Percentiles rank a stretch among this genome's conserved stretches.
Evolutionary conservation across 176 grass and related monocot species (phyloP).

Genomic region (Triticum monococcum): DNA sequence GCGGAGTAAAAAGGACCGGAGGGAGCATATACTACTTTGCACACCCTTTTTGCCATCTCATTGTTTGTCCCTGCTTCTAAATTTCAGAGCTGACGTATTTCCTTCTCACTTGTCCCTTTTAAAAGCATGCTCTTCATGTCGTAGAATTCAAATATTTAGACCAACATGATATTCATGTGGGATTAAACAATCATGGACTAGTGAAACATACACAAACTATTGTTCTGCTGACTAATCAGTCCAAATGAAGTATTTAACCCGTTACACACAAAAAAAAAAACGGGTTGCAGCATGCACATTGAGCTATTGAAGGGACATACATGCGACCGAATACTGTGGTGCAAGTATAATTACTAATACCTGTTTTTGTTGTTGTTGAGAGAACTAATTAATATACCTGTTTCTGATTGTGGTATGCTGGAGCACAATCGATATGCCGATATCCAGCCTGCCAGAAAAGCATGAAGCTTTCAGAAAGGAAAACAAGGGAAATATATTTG

Average conservation of each 20-base stretch:
- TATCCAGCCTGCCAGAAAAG: slow-evolving; percentile 45
- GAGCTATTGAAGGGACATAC: no score
- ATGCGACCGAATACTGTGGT: no score
- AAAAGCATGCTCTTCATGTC: neutral
- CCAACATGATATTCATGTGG: neutral
- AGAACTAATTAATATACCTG: slow-evolving; percentile 41
- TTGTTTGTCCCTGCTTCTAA: neutral
- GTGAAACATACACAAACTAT: neutral
- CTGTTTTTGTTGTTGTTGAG: no score
- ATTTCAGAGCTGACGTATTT: neutral
- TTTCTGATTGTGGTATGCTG: slow-evolving; percentile 56
- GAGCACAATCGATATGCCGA: slow-evolving; percentile 68
- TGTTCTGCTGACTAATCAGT: neutral
- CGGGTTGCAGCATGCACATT: no score
- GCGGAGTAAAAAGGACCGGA: no score
- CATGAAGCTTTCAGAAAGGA: slow-evolving; percentile 2
- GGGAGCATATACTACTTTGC: neutral
- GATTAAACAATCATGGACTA: neutral
- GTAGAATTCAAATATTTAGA: neutral
- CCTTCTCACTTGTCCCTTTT: neutral
- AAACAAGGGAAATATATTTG: neutral
- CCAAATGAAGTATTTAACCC: neutral
- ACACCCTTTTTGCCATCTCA: neutral
- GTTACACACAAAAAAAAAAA: neutral
- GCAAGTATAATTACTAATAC: neutral